phyloP scores from a whole-genome alignment of 176 grass and related monocot genomes.

The Hordeum marinum region DNA sequence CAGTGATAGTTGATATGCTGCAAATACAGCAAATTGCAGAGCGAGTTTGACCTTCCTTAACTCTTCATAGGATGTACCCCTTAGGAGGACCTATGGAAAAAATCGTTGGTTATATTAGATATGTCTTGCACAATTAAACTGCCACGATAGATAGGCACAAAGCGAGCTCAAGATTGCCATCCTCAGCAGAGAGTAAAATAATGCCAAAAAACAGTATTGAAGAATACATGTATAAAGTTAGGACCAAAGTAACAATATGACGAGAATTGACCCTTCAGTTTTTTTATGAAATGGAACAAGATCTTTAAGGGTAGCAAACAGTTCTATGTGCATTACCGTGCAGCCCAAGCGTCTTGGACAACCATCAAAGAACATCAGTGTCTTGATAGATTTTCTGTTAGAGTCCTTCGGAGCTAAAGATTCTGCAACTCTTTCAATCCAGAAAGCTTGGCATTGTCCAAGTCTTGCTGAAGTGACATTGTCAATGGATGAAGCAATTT shows the following conservation, averaged over 20 bases:
- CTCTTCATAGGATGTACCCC: constrained; percentile 70
- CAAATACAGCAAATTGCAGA: constrained; percentile 83
- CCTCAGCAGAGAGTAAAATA: not conserved
- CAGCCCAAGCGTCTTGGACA: constrained; percentile 94
- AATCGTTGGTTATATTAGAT: constrained; percentile 19
- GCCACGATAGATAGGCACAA: not conserved
- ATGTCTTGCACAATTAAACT: constrained; percentile 3
- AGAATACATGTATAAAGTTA: constrained; percentile 8
- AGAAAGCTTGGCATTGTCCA: constrained; percentile 84
- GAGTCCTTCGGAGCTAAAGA: constrained; percentile 37
- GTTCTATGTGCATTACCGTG: constrained; percentile 67
- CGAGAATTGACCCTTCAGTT: not conserved
- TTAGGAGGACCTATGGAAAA: constrained; percentile 71
- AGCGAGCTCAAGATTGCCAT: not conserved
- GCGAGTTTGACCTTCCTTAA: constrained; percentile 92
- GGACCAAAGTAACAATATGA: not conserved
- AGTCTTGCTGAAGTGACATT: constrained; percentile 45
- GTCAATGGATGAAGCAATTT: constrained; percentile 73
- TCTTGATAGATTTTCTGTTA: constrained; percentile 73
- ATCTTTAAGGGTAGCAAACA: not conserved
- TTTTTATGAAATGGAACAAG: not conserved
- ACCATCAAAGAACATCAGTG: constrained; percentile 98
- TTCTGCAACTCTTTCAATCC: constrained; percentile 68
- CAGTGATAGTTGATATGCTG: constrained; percentile 88
- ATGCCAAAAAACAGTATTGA: not conserved